phyloP scores from a whole-genome alignment of 164 flowering plant species.

The Nymphaea colorata region DNA sequence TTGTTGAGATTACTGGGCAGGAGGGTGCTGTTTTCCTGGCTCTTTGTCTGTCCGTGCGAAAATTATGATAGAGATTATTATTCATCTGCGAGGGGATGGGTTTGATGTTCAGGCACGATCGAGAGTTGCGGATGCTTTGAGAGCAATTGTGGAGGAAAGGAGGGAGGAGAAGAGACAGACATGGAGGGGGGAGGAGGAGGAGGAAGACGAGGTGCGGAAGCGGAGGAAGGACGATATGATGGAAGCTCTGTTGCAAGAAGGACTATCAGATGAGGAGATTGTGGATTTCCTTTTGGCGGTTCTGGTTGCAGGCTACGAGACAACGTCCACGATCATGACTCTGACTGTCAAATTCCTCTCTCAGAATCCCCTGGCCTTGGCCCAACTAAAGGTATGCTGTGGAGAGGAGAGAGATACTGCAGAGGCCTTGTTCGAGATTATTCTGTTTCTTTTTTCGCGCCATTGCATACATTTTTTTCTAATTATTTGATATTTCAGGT shows the following conservation, averaged over 20 bases:
- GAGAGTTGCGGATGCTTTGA: constrained; percentile 77
- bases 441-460: not conserved
- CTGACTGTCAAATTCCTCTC: constrained; percentile 87
- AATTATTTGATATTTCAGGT: no score
- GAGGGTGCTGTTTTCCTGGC: no score
- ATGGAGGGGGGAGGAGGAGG: not conserved
- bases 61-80: no score
- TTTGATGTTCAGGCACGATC: constrained; percentile 39
- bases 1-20: no score
- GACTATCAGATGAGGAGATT: constrained; percentile 71
- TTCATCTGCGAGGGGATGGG: no score
- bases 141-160: constrained; percentile 50
- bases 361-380: constrained; percentile 71
- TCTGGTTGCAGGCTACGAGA: constrained; percentile 89
- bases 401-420: not conserved
- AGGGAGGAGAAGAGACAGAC: constrained; percentile 6
- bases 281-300: constrained; percentile 83
- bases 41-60: no score
- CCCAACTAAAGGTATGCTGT: constrained; percentile 57
- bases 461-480: not conserved
- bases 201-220: constrained; percentile 21
- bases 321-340: constrained; percentile 94
- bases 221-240: constrained; percentile 69
- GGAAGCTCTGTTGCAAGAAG: constrained; percentile 48
- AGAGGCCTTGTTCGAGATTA: no score